These are phyloP conservation scores for Aspergillaceae sp. DNA, from an alignment of 2,329 filamentous ascomycete genomes.

Conservation along the genomic window DNA sequence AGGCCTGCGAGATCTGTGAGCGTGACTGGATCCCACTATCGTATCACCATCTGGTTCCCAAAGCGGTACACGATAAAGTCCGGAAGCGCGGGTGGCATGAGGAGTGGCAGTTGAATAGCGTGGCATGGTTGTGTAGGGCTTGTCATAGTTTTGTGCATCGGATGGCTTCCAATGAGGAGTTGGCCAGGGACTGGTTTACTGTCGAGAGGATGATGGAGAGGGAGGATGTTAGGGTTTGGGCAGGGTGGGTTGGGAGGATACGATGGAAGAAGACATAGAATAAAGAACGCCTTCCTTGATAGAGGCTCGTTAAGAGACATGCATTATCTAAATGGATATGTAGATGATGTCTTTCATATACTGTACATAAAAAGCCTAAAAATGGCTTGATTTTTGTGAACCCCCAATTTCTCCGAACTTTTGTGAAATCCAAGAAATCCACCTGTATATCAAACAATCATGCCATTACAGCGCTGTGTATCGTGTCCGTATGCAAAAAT, in stretches of 20 bases:
- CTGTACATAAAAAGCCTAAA: neutral
- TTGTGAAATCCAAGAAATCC: neutral
- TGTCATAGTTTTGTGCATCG: conserved; percentile 78
- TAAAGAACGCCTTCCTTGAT: neutral
- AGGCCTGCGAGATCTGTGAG: conserved; percentile 66
- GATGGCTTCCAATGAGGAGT: conserved; percentile 65
- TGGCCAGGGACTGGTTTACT: conserved; percentile 64
- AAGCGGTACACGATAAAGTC: conserved; percentile 64
- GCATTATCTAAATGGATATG: too few relatives aligned
- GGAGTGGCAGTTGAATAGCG: conserved; percentile 64
- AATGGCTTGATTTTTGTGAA: too few relatives aligned
- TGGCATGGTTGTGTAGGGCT: conserved; percentile 77
- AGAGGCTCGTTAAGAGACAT: neutral
- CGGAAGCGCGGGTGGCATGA: conserved; percentile 72
- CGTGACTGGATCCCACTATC: conserved; percentile 66
- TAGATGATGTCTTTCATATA: neutral
- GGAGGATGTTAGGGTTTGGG: conserved; percentile 64
- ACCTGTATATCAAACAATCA: neutral
- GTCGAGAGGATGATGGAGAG: conserved; percentile 61
- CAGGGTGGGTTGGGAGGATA: conserved; percentile 62
- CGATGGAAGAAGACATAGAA: conserved; percentile 58
- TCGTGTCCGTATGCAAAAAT: neutral
- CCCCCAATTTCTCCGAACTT: too few relatives aligned
- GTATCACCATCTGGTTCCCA: conserved; percentile 82
- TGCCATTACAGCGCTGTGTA: neutral